A percentile compares a stretch with the other conserved stretches of the same genome.
Evolutionary conservation across 345 rosid species (phyloP).

Genomic region (Camelina sativa): DNA sequence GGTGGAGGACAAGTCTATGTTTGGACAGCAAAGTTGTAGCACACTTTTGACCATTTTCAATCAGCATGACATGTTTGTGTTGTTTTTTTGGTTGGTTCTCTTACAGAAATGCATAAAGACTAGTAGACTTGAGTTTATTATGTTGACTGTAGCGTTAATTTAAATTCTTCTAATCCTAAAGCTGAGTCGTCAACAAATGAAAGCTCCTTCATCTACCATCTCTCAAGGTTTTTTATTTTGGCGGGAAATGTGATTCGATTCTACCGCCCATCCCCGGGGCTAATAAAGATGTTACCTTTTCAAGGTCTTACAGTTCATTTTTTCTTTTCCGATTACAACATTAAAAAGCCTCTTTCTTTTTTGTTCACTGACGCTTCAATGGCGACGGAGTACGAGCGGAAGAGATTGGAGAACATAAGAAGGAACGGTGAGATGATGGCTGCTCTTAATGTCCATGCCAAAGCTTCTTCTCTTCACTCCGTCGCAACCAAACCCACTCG

Average conservation of each 20-base stretch:
- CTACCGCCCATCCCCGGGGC: no score
- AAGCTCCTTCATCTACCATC: no score
- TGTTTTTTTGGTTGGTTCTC: not conserved
- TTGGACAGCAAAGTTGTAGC: slow-evolving; percentile 50
- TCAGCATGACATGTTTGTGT: slow-evolving; percentile 1
- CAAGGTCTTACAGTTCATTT: no score
- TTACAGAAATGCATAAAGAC: not conserved
- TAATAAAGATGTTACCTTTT: no score
- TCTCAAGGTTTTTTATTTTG: no score
- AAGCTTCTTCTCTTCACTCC: slow-evolving; percentile 59
- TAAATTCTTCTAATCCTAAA: no score
- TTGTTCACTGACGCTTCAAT: slow-evolving; percentile 34
- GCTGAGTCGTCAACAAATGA: no score
- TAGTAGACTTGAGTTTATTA: not conserved
- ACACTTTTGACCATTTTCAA: not conserved
- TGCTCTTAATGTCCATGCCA: slow-evolving; percentile 65
- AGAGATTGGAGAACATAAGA: slow-evolving; percentile 74
- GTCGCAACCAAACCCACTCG: slow-evolving; percentile 56
- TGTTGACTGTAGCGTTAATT: not conserved
- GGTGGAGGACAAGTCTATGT: slow-evolving; percentile 73
- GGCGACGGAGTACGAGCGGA: slow-evolving; percentile 88
- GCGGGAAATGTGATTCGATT: no score
- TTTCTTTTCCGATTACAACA: not conserved
- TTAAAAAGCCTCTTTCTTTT: not conserved
- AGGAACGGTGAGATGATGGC: slow-evolving; percentile 80